phyloP scores from a whole-genome alignment of 352 stramenopile species.

The Globisporangium lucens region DNA sequence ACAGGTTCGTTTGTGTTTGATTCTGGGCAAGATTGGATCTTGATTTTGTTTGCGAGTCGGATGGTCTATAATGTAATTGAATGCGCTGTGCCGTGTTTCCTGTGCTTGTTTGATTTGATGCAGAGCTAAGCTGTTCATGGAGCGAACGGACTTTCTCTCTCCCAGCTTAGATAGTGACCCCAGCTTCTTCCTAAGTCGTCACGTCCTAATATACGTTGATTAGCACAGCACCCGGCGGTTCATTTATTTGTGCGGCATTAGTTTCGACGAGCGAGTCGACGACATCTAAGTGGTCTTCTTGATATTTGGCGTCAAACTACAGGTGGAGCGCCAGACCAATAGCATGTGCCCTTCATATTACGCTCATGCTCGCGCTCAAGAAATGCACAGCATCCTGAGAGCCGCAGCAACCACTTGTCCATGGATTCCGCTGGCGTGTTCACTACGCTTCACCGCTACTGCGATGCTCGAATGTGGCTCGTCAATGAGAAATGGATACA shows the following conservation, averaged over 20 bases:
- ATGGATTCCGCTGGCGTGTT: too few relatives aligned
- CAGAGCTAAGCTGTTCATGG: slow-evolving; percentile 8
- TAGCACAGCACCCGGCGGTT: neutral
- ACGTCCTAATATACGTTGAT: slow-evolving; percentile 17
- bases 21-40: neutral
- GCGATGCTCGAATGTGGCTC: too few relatives aligned
- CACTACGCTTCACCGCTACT: too few relatives aligned
- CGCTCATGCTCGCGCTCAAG: too few relatives aligned
- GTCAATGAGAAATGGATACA: neutral
- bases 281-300: too few relatives aligned
- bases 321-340: too few relatives aligned
- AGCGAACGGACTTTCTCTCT: slow-evolving; percentile 5
- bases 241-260: neutral
- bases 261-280: neutral
- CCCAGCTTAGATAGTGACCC: slow-evolving; percentile 8
- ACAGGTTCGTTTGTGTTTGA: slow-evolving; percentile 30
- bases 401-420: too few relatives aligned
- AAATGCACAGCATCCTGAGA: too few relatives aligned
- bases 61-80: neutral
- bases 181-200: slow-evolving; percentile 2
- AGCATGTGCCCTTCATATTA: too few relatives aligned
- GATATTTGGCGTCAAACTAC: too few relatives aligned
- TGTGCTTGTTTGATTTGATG: neutral
- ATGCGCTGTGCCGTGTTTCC: neutral
- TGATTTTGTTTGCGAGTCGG: neutral